Conservation (phyloP, 2,329 filamentous ascomycete species). For the Fonsecaea multimorphosa region DNA sequence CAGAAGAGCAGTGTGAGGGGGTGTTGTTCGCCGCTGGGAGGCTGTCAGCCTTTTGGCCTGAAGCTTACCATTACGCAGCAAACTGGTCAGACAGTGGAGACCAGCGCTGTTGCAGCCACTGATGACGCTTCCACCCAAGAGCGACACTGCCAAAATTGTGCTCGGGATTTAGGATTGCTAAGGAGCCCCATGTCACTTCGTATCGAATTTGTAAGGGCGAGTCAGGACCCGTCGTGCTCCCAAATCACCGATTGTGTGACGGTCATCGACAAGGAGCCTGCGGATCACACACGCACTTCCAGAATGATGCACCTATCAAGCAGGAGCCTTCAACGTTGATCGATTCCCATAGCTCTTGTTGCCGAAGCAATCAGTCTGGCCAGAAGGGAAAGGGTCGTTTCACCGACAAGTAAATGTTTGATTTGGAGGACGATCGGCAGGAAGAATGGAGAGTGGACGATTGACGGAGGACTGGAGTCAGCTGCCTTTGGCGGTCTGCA, state of each 20-base stretch:
- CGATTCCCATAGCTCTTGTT: background rate
- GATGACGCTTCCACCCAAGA: background rate
- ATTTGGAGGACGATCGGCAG: background rate
- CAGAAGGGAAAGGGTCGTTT: background rate
- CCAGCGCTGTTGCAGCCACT: background rate
- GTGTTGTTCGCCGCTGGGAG: conserved; percentile 1
- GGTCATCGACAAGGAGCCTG: background rate
- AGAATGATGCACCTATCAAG: background rate
- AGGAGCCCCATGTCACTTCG: background rate
- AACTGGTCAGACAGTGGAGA: background rate
- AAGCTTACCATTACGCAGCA: background rate
- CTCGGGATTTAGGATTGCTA: background rate
- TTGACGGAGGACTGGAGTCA: background rate
- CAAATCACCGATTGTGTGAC: background rate
- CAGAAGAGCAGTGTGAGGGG: background rate
- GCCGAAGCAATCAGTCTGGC: background rate
- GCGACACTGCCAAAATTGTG: conserved; percentile 1
- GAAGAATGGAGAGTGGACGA: background rate
- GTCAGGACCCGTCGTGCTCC: background rate
- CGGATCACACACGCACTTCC: background rate
- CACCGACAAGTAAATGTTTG: background rate
- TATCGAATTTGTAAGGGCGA: conserved; percentile 5
- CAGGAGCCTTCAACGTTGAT: background rate
- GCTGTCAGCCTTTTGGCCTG: background rate
- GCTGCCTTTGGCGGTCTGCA: conserved; percentile 4